phyloP scores from a whole-genome alignment of 106 monocot species.

The Apostasia shenzhenica region DNA sequence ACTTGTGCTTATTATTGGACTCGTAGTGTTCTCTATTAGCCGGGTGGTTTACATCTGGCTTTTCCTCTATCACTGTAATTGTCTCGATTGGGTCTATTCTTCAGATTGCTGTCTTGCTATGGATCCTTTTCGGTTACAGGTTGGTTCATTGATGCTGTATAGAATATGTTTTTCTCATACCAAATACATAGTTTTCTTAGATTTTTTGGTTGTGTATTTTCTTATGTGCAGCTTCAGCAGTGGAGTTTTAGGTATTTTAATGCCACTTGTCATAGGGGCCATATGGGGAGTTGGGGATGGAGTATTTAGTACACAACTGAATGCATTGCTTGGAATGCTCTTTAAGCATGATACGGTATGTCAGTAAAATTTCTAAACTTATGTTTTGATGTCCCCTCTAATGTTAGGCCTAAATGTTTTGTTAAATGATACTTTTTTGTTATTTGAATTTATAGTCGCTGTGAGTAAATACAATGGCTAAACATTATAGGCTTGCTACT shows the following conservation, averaged over 20 bases:
- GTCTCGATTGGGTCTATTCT: constrained; percentile 65
- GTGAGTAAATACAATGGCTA: no score
- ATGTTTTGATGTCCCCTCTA: no score
- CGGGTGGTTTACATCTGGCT: constrained; percentile 66
- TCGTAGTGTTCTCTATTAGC: constrained; percentile 76
- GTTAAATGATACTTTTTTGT: no score
- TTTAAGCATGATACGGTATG: constrained; percentile 67
- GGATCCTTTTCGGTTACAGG: constrained; percentile 82
- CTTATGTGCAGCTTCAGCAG: constrained; percentile 33
- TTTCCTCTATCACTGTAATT: constrained; percentile 63
- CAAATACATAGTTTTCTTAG: no score
- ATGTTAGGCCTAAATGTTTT: no score
- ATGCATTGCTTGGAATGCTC: constrained; percentile 71
- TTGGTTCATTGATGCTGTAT: constrained; percentile 3
- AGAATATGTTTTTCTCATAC: background rate
- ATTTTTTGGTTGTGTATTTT: constrained; percentile 3
- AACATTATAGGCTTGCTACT: no score
- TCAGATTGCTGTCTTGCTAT: constrained; percentile 64
- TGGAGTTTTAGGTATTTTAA: constrained; percentile 37
- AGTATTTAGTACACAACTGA: constrained; percentile 81
- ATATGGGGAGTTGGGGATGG: constrained; percentile 91
- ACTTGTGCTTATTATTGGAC: no score
- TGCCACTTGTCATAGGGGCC: constrained; percentile 64
- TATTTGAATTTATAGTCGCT: no score
- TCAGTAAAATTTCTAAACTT: no score